Conservation (phyloP, 257 asterid species). For the Plantago elongata region DNA sequence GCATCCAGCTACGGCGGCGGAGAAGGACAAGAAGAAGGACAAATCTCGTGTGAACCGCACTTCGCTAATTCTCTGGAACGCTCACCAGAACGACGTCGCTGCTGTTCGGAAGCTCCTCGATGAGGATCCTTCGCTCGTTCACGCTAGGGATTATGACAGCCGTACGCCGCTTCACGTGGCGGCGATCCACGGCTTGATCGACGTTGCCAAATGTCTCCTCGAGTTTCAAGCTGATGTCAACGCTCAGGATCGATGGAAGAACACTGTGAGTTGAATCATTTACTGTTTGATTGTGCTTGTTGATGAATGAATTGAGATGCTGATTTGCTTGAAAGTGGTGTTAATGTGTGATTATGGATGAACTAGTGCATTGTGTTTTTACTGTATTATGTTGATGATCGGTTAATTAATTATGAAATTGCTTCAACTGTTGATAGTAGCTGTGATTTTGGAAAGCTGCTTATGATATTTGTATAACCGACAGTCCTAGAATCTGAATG, state of each 20-base stretch:
- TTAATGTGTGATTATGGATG: too few relatives aligned
- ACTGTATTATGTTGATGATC: too few relatives aligned
- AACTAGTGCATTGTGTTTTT: too few relatives aligned
- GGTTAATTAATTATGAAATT: too few relatives aligned
- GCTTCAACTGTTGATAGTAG: too few relatives aligned
- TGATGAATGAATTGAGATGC: not conserved
- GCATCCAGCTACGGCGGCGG: slow-evolving; percentile 20
- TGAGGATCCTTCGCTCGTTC: slow-evolving; percentile 78
- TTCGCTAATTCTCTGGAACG: slow-evolving; percentile 85
- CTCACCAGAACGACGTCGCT: slow-evolving; percentile 80
- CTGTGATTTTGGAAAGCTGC: too few relatives aligned
- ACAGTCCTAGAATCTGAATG: too few relatives aligned
- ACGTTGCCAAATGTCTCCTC: slow-evolving; percentile 68
- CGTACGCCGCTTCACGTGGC: slow-evolving; percentile 98
- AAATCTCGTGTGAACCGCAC: slow-evolving; percentile 86
- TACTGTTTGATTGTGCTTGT: not conserved
- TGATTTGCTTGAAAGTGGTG: not conserved
- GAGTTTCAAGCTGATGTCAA: slow-evolving; percentile 81
- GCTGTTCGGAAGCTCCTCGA: slow-evolving; percentile 79
- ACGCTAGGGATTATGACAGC: slow-evolving; percentile 76
- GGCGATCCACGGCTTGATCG: slow-evolving; percentile 93
- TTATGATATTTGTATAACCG: too few relatives aligned
- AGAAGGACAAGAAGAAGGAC: slow-evolving; percentile 62
- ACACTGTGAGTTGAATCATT: slow-evolving; percentile 43
- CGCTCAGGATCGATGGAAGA: slow-evolving; percentile 98